Evolutionary conservation across 306 rosid genomes (phyloP).

Genomic region (Castanospermum australe): DNA sequence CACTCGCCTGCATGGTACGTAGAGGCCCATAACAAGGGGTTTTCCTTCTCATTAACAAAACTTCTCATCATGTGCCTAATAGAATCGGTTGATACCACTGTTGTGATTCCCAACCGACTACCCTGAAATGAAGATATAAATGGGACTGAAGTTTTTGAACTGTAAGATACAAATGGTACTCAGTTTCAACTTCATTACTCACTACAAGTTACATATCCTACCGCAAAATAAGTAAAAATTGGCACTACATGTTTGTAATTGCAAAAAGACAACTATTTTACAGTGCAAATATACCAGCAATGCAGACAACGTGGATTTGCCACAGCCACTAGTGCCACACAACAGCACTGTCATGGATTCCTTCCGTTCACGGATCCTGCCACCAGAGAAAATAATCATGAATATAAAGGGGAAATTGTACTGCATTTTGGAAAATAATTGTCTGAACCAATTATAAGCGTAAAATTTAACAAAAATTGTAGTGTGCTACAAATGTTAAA

Average conservation of each 20-base stretch:
- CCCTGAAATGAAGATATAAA: constrained; percentile 48
- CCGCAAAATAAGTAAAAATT: constrained; percentile 20
- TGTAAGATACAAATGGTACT: background rate
- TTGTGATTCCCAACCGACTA: constrained; percentile 81
- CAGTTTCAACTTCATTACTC: background rate
- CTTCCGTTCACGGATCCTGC: constrained; percentile 82
- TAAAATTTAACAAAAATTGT: background rate
- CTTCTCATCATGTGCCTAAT: constrained; percentile 95
- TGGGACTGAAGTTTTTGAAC: background rate
- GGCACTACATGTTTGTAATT: constrained; percentile 10
- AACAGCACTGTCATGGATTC: constrained; percentile 80
- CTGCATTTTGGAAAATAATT: background rate
- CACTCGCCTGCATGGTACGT: constrained; percentile 91
- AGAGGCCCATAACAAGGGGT: constrained; percentile 83
- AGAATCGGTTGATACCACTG: constrained; percentile 82
- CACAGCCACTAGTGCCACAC: constrained; percentile 96
- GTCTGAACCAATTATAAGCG: background rate
- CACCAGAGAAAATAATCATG: background rate
- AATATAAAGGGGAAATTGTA: background rate
- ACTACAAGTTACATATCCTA: constrained; percentile 3
- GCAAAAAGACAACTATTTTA: constrained; percentile 7
- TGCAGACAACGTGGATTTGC: constrained; percentile 87
- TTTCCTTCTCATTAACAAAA: constrained; percentile 74
- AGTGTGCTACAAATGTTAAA: constrained; percentile 8
- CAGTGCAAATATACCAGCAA: constrained; percentile 64